Evolutionary conservation across 1,284 basidiomycete genomes (phyloP).

Genomic region (Pterulicium gracile): DNA sequence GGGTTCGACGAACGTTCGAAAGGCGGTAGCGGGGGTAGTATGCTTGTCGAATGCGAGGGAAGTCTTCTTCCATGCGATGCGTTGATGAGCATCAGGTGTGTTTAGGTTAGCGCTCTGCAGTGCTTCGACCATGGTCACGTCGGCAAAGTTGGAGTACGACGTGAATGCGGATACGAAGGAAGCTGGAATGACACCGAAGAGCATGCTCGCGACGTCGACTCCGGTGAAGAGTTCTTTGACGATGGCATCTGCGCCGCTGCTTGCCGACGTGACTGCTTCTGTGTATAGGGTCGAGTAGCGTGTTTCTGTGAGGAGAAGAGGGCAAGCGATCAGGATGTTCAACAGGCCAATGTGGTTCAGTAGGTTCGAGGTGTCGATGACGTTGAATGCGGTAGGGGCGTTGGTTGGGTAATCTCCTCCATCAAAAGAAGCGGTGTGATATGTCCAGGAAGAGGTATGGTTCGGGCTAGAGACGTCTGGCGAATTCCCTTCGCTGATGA

Average conservation of each 20-base stretch:
- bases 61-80: slow-evolving; percentile 28
- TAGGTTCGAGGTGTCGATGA: slow-evolving; percentile 40
- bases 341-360: slow-evolving; percentile 33
- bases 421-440: too few species aligned
- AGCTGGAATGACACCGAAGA: slow-evolving; percentile 31
- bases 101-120: too few species aligned
- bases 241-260: slow-evolving; percentile 1
- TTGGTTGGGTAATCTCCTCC: too few species aligned
- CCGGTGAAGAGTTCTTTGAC: background rate
- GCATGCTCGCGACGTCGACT: slow-evolving; percentile 19
- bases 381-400: slow-evolving; percentile 30
- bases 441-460: too few species aligned
- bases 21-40: too few species aligned
- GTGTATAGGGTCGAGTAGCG: slow-evolving; percentile 28
- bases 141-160: slow-evolving; percentile 27
- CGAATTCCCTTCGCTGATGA: too few species aligned
- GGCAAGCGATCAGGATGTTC: slow-evolving; percentile 29
- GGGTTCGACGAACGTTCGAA: slow-evolving; percentile 11
- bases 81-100: slow-evolving; percentile 29
- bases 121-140: too few species aligned
- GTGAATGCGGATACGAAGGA: slow-evolving; percentile 29
- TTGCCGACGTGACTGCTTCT: slow-evolving; percentile 27
- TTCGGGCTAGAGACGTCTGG: too few species aligned
- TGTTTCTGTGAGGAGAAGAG: slow-evolving; percentile 24
- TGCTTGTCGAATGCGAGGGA: too few species aligned